phyloP scores from a whole-genome alignment of 352 stramenopile genomes.

The Globisporangium spiculum region DNA sequence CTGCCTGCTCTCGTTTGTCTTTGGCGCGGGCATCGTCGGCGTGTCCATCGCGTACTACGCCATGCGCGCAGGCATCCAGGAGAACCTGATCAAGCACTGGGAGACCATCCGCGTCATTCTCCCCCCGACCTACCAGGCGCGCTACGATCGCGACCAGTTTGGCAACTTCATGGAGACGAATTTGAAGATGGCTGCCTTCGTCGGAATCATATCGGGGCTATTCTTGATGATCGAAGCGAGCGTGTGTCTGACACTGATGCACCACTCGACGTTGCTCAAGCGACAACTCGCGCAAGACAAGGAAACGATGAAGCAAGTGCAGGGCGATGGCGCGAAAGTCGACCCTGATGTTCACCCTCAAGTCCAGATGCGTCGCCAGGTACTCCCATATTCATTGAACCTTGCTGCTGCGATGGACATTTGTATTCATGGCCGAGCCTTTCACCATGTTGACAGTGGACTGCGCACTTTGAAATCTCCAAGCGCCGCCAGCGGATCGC shows the following conservation, averaged over 20 bases:
- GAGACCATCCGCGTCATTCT: slow-evolving; percentile 56
- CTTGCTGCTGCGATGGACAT: neutral
- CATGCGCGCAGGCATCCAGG: slow-evolving; percentile 42
- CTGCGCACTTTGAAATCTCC: slow-evolving; percentile 51
- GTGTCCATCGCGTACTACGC: slow-evolving; percentile 59
- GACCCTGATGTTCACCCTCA: slow-evolving; percentile 7
- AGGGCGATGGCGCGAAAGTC: slow-evolving; percentile 7
- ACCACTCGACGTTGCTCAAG: slow-evolving; percentile 53
- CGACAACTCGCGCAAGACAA: slow-evolving; percentile 54
- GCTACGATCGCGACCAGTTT: slow-evolving; percentile 71
- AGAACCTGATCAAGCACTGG: slow-evolving; percentile 57
- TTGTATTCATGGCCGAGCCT: no score
- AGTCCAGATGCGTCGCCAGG: slow-evolving; percentile 14
- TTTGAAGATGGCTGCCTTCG: slow-evolving; percentile 52
- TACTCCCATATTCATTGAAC: neutral
- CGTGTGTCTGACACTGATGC: slow-evolving; percentile 53
- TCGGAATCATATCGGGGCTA: slow-evolving; percentile 50
- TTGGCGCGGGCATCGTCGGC: slow-evolving; percentile 44
- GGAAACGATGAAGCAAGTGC: slow-evolving; percentile 34
- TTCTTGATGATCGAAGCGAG: slow-evolving; percentile 53
- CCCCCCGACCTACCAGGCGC: slow-evolving; percentile 61
- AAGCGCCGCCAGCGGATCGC: slow-evolving; percentile 59
- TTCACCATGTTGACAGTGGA: slow-evolving; percentile 33
- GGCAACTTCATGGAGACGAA: slow-evolving; percentile 49
- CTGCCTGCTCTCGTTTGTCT: slow-evolving; percentile 55